Conservation (phyloP, 495 filamentous ascomycete species). For the Cercophora sp. region DNA sequence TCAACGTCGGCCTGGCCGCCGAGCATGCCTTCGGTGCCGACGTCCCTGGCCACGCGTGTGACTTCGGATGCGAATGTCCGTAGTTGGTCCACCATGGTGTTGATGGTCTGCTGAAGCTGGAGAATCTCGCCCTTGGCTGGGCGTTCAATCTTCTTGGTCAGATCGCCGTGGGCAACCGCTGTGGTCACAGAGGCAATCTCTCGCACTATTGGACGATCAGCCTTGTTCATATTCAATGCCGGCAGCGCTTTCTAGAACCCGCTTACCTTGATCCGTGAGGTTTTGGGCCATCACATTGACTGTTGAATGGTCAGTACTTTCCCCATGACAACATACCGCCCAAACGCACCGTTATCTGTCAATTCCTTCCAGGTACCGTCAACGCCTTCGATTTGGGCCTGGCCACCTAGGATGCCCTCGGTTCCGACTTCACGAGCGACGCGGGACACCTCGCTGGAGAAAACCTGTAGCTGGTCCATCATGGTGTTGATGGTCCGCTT, state of each 20-base stretch:
- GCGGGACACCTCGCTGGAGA: conserved; percentile 94
- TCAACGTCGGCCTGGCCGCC: conserved; percentile 96
- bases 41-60: conserved; percentile 91
- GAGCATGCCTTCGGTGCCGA: conserved; percentile 94
- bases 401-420: conserved; percentile 93
- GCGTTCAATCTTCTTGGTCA: conserved; percentile 93
- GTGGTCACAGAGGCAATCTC: conserved; percentile 97
- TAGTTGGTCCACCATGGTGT: conserved; percentile 98
- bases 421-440: conserved; percentile 97
- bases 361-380: conserved; percentile 98
- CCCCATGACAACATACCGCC: neutral
- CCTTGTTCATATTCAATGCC: neutral
- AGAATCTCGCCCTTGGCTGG: conserved; percentile 93
- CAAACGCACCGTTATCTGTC: conserved; percentile 75
- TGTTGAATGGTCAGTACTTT: conserved; percentile 27
- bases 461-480: conserved; percentile 98
- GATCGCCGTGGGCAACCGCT: conserved; percentile 91
- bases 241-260: neutral
- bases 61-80: conserved; percentile 97
- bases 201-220: conserved; percentile 54
- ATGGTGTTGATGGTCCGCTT: conserved; percentile 97
- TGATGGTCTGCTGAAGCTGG: conserved; percentile 95
- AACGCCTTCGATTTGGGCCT: conserved; percentile 90
- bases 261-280: conserved; percentile 54
- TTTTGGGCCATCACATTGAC: conserved; percentile 96